phyloP scores from a whole-genome alignment of 2,329 filamentous ascomycete genomes.

The Venturia effusa region DNA sequence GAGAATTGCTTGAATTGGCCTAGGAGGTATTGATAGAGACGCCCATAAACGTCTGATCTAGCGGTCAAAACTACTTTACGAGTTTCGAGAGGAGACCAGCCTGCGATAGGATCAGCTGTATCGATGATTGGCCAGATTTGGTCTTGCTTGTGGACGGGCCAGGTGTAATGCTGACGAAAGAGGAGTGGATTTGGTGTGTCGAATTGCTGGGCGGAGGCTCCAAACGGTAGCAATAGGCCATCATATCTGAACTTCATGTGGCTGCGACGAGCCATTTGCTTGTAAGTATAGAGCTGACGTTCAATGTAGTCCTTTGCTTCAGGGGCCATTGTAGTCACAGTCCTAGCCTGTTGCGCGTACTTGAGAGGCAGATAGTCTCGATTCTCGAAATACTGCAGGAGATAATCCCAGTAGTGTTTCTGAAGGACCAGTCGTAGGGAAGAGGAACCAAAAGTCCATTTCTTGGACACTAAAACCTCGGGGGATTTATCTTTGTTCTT shows the following conservation, averaged over 20 bases:
- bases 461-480: slow-evolving; percentile 21
- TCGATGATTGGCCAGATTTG: slow-evolving; percentile 29
- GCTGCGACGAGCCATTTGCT: slow-evolving; percentile 19
- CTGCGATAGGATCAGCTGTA: slow-evolving; percentile 24
- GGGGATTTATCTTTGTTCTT: slow-evolving; percentile 22
- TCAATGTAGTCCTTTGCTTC: slow-evolving; percentile 25
- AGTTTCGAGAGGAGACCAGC: slow-evolving; percentile 27
- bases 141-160: slow-evolving; percentile 23
- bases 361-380: slow-evolving; percentile 17
- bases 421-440: slow-evolving; percentile 21
- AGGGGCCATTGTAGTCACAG: slow-evolving; percentile 19
- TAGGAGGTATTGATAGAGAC: slow-evolving; percentile 26
- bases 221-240: slow-evolving; percentile 33
- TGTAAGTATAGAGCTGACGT: slow-evolving; percentile 18
- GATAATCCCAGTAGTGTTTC: slow-evolving; percentile 22
- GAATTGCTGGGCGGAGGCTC: slow-evolving; percentile 21
- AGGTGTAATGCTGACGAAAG: slow-evolving; percentile 16
- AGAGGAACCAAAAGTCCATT: slow-evolving; percentile 19
- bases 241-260: slow-evolving; percentile 24
- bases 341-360: slow-evolving; percentile 19
- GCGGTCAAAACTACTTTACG: slow-evolving; percentile 15
- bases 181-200: slow-evolving; percentile 32
- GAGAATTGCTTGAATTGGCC: slow-evolving; percentile 23
- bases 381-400: slow-evolving; percentile 20
- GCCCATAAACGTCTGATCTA: slow-evolving; percentile 29